phyloP scores from a whole-genome alignment of 2,329 filamentous ascomycete genomes.

The Alternaria arbusti region DNA sequence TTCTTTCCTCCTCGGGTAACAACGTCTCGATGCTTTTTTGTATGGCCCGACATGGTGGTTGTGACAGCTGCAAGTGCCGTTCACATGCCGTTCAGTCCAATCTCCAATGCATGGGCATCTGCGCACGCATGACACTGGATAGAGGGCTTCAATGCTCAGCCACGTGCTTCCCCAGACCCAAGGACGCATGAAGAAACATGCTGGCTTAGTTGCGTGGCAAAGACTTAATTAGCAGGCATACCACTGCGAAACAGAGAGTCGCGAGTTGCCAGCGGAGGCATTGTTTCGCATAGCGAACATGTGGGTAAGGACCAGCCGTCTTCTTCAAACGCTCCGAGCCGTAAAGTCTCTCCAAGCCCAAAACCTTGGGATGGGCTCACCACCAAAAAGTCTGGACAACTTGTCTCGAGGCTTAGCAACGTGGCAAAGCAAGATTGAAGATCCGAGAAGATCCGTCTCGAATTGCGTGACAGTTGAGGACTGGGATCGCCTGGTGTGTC shows the following conservation, averaged over 20 bases:
- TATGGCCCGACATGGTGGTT: slow-evolving; percentile 1
- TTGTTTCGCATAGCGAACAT: slow-evolving; percentile 17
- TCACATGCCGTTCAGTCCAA: neutral
- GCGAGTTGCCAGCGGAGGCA: slow-evolving; percentile 4
- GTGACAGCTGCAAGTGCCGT: slow-evolving; percentile 5
- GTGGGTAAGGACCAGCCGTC: slow-evolving; percentile 9
- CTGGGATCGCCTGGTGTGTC: neutral
- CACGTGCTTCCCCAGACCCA: slow-evolving; percentile 1
- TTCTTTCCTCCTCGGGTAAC: neutral
- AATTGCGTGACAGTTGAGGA: neutral
- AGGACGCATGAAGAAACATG: slow-evolving; percentile 17
- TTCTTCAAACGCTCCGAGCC: neutral
- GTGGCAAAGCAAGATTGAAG: neutral
- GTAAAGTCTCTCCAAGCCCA: neutral
- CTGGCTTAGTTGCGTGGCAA: neutral
- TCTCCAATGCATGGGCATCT: neutral
- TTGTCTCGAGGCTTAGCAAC: neutral
- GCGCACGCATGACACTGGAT: neutral
- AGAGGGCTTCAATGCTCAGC: neutral
- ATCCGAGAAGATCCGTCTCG: neutral
- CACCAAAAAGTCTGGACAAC: neutral
- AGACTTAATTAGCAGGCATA: neutral
- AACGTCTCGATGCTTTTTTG: slow-evolving; percentile 1
- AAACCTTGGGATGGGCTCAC: neutral
- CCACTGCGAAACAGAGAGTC: neutral